These are phyloP conservation scores for Volvariella volvacea DNA, from an alignment of 1,284 basidiomycete genomes.

Conservation along the genomic window DNA sequence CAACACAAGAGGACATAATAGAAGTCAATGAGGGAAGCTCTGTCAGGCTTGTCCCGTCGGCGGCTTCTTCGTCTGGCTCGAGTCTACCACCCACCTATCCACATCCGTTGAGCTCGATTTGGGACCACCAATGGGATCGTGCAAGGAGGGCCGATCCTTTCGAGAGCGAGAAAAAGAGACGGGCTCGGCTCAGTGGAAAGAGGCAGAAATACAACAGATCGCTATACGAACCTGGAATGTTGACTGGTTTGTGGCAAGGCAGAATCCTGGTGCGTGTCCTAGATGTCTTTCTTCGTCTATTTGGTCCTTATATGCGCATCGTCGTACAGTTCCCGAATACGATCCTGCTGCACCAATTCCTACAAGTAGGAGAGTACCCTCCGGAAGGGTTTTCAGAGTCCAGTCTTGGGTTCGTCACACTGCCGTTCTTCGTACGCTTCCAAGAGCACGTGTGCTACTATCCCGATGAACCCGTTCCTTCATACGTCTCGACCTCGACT, in stretches of 20 bases:
- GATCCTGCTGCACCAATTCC: conserved; percentile 19
- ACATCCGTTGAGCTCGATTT: conserved; percentile 21
- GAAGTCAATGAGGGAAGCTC: conserved; percentile 41
- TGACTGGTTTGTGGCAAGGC: conserved; percentile 56
- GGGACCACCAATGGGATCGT: conserved; percentile 59
- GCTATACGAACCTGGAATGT: conserved; percentile 42
- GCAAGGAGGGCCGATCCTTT: conserved; percentile 39
- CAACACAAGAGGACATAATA: conserved; percentile 53
- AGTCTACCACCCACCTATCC: no score
- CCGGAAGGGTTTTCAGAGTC: conserved; percentile 9
- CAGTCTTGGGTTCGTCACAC: conserved; percentile 21
- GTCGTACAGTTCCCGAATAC: not conserved
- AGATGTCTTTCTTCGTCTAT: conserved; percentile 1
- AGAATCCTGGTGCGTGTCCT: conserved; percentile 41
- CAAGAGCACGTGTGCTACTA: conserved; percentile 48
- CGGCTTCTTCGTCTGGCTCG: conserved; percentile 12
- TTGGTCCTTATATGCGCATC: conserved; percentile 11
- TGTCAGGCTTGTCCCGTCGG: not conserved
- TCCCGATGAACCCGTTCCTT: conserved; percentile 25
- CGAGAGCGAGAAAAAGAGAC: conserved; percentile 11
- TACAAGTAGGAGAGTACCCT: conserved; percentile 19
- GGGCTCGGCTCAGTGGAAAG: conserved; percentile 28
- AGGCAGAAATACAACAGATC: conserved; percentile 3
- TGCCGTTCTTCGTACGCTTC: conserved; percentile 49
- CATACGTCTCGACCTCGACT: not conserved